phyloP scores from a whole-genome alignment of 1,284 basidiomycete genomes.

The Ceratorhiza oryzae-sativae region DNA sequence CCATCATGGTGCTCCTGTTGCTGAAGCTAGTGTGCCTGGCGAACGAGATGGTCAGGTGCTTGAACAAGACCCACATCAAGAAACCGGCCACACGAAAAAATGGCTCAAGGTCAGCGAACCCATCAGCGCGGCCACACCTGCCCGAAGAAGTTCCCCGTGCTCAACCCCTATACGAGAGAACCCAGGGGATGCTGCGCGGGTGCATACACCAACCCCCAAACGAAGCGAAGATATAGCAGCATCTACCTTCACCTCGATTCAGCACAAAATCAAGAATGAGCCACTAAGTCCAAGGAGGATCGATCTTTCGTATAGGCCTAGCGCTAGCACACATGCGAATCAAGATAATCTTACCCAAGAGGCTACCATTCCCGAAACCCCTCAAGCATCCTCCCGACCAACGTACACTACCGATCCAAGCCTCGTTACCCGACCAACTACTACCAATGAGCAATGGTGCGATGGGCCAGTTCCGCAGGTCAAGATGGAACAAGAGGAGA shows the following conservation, averaged over 20 bases:
- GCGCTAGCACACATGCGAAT: not conserved
- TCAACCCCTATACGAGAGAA: not conserved
- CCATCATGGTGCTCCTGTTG: not conserved
- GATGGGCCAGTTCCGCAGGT: not conserved
- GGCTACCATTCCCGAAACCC: slow-evolving; percentile 21
- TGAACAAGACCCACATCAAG: not conserved
- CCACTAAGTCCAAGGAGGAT: not conserved
- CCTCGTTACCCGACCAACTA: not conserved
- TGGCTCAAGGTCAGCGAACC: not conserved
- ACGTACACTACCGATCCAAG: not conserved
- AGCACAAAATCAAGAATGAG: not conserved
- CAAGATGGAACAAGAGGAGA: slow-evolving; percentile 3
- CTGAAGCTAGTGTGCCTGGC: not conserved
- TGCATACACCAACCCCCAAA: slow-evolving; percentile 21
- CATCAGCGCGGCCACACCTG: not conserved
- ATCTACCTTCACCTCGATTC: not conserved
- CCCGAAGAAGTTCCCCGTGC: not conserved
- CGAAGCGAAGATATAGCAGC: not conserved
- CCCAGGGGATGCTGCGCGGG: not conserved
- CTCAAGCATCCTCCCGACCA: not conserved
- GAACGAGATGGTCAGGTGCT: not conserved
- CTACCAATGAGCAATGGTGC: not conserved
- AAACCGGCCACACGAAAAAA: not conserved
- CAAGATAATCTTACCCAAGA: slow-evolving; percentile 10
- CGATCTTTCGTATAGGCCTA: not conserved